Evolutionary conservation across 768 basidiomycete genomes (phyloP).

Genomic region (Tylopilus intermedius): DNA sequence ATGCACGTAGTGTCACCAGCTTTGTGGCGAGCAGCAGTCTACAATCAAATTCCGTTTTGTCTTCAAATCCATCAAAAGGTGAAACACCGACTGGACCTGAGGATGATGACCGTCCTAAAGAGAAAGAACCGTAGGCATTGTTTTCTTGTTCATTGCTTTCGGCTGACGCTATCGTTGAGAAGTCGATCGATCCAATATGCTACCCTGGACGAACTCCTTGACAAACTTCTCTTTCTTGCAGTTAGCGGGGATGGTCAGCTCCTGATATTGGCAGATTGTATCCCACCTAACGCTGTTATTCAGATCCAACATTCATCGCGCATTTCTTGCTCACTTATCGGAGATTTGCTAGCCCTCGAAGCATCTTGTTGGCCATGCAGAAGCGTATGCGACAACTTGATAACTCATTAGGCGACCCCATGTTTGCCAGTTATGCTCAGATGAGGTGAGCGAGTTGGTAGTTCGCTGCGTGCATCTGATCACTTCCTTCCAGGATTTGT

Average conservation of each 20-base stretch:
- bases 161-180: conserved; percentile 12
- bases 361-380: conserved; percentile 80
- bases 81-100: conserved; percentile 12
- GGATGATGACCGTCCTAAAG: conserved; percentile 29
- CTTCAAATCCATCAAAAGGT: conserved; percentile 12
- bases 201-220: conserved; percentile 71
- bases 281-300: conserved; percentile 10
- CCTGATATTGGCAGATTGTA: conserved; percentile 3
- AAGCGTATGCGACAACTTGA: conserved; percentile 78
- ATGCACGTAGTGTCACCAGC: conserved; percentile 26
- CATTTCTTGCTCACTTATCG: conserved; percentile 84
- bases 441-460: conserved; percentile 54
- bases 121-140: conserved; percentile 50
- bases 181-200: conserved; percentile 66
- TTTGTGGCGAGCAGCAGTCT: conserved; percentile 19
- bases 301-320: conserved; percentile 72
- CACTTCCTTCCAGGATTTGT: conserved; percentile 55
- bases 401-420: conserved; percentile 66
- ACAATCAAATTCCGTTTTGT: conserved; percentile 15
- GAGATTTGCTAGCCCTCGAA: conserved; percentile 74
- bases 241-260: conserved; percentile 77
- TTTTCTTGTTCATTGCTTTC: neutral
- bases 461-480: conserved; percentile 5
- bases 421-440: conserved; percentile 85
- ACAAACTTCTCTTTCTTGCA: conserved; percentile 76